Conservation (phyloP, 2,329 filamentous ascomycete genomes). For the Tolypocladium pustulatum region DNA sequence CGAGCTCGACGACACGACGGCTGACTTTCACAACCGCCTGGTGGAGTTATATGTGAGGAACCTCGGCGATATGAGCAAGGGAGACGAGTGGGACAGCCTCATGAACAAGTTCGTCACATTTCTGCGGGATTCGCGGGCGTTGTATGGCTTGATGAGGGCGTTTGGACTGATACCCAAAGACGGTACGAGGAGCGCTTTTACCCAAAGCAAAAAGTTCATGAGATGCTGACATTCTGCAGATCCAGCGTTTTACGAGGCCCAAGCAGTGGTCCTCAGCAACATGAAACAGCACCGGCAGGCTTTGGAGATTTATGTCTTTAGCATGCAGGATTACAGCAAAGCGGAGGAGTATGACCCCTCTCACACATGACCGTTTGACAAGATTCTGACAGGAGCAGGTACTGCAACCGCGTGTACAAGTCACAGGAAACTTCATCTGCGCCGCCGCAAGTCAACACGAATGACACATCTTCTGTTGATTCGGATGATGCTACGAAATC, state of each 20-base stretch:
- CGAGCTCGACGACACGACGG: constrained; percentile 74
- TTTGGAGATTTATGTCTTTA: constrained; percentile 95
- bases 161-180: constrained; percentile 70
- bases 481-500: constrained; percentile 51
- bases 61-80: constrained; percentile 29
- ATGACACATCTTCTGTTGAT: constrained; percentile 19
- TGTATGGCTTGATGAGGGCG: constrained; percentile 69
- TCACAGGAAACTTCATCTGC: constrained; percentile 34
- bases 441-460: constrained; percentile 22
- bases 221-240: constrained; percentile 38
- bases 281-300: constrained; percentile 95
- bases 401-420: constrained; percentile 81
- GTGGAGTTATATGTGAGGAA: constrained; percentile 60
- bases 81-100: constrained; percentile 43
- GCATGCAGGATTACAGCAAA: constrained; percentile 74
- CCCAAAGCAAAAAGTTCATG: no score
- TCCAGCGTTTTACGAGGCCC: constrained; percentile 74
- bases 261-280: constrained; percentile 83
- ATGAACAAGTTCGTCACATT: constrained; percentile 63
- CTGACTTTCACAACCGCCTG: constrained; percentile 78
- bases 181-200: constrained; percentile 37
- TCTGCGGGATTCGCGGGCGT: constrained; percentile 59
- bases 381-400: constrained; percentile 35
- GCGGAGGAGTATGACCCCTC: constrained; percentile 69
- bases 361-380: background rate